phyloP scores from a whole-genome alignment of 2,329 filamentous ascomycete species.

The Aspergillus sp. region DNA sequence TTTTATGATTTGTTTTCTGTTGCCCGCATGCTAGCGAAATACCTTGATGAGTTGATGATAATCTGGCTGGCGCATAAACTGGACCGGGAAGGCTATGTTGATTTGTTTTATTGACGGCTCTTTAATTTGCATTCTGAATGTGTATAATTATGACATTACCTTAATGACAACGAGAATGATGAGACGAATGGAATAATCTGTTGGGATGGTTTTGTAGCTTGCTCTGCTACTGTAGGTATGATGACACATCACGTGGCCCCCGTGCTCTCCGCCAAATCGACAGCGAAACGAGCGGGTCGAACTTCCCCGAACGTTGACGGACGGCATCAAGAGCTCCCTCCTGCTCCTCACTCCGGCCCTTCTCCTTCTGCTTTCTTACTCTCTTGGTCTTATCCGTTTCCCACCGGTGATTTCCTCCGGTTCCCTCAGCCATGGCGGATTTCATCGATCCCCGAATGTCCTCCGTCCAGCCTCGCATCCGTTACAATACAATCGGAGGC shows the following conservation, averaged over 20 bases:
- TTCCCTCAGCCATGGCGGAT: constrained; percentile 36
- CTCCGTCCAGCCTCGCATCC: constrained; percentile 68
- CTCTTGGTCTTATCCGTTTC: constrained; percentile 14
- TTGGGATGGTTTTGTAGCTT: neutral
- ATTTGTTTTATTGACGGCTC: neutral
- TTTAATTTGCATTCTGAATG: neutral
- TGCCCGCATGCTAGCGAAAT: constrained; percentile 3
- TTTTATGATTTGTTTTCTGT: neutral
- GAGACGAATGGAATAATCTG: neutral
- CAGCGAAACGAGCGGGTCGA: constrained; percentile 2
- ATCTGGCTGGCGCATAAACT: constrained; percentile 8
- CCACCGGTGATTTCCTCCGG: neutral
- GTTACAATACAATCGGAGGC: constrained; percentile 98
- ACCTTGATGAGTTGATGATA: constrained; percentile 9
- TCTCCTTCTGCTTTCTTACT: constrained; percentile 1
- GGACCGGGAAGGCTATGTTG: neutral
- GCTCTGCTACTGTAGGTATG: neutral
- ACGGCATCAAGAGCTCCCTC: constrained; percentile 1
- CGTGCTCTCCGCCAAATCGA: constrained; percentile 4
- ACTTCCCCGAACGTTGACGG: constrained; percentile 8
- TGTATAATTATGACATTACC: constrained; percentile 10
- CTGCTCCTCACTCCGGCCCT: constrained; percentile 8
- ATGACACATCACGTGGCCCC: constrained; percentile 12
- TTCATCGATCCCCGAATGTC: constrained; percentile 49
- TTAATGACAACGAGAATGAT: constrained; percentile 6